These are phyloP conservation scores for Candida sanyaensis DNA, from an alignment of 1,139 yeast species.

Conservation along the genomic window DNA sequence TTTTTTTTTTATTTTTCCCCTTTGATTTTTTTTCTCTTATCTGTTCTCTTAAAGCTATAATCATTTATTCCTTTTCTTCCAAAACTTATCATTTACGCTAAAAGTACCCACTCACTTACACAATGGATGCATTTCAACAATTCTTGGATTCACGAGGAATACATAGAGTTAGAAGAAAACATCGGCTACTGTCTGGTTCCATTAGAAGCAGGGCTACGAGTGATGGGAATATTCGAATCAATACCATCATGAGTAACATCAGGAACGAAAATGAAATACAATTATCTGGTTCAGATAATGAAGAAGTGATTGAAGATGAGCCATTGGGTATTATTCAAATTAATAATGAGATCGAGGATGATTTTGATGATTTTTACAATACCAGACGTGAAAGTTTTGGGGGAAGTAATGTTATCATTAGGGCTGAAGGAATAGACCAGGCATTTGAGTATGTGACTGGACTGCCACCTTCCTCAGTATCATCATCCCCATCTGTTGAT, in stretches of 20 bases:
- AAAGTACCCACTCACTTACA: background rate
- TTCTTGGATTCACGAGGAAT: constrained; percentile 3
- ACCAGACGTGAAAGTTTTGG: constrained; percentile 25
- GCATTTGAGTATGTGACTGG: constrained; percentile 7
- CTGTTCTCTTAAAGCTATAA: too few species aligned
- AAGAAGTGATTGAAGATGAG: constrained; percentile 4
- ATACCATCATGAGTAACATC: constrained; percentile 6
- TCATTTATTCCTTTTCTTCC: background rate
- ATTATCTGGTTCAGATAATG: constrained; percentile 1
- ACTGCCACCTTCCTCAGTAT: background rate
- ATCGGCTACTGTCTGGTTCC: constrained; percentile 2
- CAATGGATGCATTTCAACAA: constrained; percentile 4
- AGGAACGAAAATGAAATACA: constrained; percentile 12
- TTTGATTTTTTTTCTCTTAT: too few species aligned
- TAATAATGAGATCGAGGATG: constrained; percentile 17
- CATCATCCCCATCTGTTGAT: background rate
- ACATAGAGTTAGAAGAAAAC: background rate
- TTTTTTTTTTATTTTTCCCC: too few species aligned
- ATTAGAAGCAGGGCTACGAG: constrained; percentile 10
- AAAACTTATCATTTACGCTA: background rate
- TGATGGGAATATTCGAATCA: constrained; percentile 11
- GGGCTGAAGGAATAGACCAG: constrained; percentile 5
- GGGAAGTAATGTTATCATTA: constrained; percentile 4
- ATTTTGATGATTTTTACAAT: constrained; percentile 28
- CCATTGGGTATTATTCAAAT: constrained; percentile 7